These are phyloP conservation scores for Oryza meridionalis DNA, from an alignment of 176 grass and related monocot genomes.

Conservation along the genomic window DNA sequence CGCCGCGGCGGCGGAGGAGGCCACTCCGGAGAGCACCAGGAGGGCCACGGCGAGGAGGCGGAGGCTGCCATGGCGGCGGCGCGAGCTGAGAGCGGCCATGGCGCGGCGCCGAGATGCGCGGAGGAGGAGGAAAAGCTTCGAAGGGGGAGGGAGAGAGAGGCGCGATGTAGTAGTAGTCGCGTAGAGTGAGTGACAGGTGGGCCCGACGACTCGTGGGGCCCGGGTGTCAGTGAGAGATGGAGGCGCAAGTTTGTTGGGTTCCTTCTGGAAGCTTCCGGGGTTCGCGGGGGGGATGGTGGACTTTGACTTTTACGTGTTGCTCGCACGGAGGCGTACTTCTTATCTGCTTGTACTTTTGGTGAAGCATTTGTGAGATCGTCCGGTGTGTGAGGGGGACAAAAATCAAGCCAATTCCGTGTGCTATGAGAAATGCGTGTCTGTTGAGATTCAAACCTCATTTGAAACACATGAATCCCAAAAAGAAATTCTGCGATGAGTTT, in stretches of 20 bases:
- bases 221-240: background rate
- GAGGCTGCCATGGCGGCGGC: slow-evolving; percentile 2
- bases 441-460: too few relatives aligned
- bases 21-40: slow-evolving; percentile 16
- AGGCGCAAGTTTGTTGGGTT: background rate
- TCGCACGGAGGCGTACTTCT: background rate
- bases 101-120: slow-evolving; percentile 23
- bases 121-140: background rate
- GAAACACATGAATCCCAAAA: too few relatives aligned
- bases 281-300: too few relatives aligned
- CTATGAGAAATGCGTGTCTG: too few relatives aligned
- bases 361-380: too few relatives aligned
- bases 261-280: background rate
- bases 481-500: too few relatives aligned
- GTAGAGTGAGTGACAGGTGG: background rate
- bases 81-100: slow-evolving; percentile 33
- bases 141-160: too few relatives aligned
- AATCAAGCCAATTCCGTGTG: too few relatives aligned
- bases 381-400: too few relatives aligned
- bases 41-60: slow-evolving; percentile 18
- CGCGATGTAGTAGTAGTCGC: too few relatives aligned
- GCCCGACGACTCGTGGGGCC: background rate
- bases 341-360: too few relatives aligned
- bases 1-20: background rate
- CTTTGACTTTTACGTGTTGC: background rate